A percentile compares a stretch with the other conserved stretches of the same genome.
phyloP scores from a whole-genome alignment of 2,329 filamentous ascomycete genomes.

The Epichloe hybrida region DNA sequence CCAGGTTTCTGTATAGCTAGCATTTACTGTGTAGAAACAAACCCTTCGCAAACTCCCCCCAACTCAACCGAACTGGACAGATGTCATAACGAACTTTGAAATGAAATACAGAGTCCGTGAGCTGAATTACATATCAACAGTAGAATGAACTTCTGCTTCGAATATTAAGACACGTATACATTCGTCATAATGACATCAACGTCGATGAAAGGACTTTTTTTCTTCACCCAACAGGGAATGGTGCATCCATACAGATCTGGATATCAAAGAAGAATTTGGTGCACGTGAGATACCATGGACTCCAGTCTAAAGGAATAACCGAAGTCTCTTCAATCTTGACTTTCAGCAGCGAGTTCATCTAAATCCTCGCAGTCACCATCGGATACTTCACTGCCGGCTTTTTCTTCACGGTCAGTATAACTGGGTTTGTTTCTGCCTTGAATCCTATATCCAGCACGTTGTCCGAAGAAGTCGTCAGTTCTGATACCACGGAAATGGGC shows the following conservation, averaged over 20 bases:
- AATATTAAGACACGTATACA: no score
- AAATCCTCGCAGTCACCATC: conserved; percentile 30
- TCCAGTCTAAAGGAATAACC: neutral
- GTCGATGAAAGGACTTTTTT: no score
- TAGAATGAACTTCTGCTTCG: no score
- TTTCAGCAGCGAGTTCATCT: conserved; percentile 20
- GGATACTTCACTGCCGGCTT: conserved; percentile 7
- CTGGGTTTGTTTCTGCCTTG: conserved; percentile 7
- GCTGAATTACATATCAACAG: no score
- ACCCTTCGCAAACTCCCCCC: no score
- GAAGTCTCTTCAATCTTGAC: conserved; percentile 14
- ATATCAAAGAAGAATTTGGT: neutral
- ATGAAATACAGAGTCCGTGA: no score
- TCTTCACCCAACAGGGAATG: neutral
- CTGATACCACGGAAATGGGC: conserved; percentile 63
- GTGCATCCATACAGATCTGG: neutral
- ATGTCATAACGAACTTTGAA: no score
- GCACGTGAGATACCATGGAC: neutral
- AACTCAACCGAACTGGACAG: no score
- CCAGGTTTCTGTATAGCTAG: no score
- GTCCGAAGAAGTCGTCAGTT: conserved; percentile 74
- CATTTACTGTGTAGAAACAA: no score
- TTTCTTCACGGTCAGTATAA: neutral
- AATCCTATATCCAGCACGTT: conserved; percentile 25
- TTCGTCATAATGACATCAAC: no score